Evolutionary conservation across 1,139 yeast species (phyloP).

Genomic region (Waltiozyma sp.): DNA sequence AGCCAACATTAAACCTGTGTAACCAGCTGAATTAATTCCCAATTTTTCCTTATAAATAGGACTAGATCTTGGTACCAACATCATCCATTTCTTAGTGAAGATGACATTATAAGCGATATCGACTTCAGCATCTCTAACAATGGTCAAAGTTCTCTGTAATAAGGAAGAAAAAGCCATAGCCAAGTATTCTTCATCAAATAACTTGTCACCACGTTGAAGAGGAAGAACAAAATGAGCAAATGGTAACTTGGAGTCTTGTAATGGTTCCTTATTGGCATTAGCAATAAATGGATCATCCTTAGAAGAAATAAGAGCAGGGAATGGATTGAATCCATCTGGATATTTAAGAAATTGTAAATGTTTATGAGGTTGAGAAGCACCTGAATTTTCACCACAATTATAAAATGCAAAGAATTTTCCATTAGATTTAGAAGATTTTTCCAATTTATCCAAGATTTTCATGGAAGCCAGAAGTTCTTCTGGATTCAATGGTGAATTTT

Average conservation of each 20-base stretch:
- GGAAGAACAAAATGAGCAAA: slow-evolving; percentile 77
- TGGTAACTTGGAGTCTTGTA: slow-evolving; percentile 50
- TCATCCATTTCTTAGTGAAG: slow-evolving; percentile 73
- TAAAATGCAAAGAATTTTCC: slow-evolving; percentile 62
- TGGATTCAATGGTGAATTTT: slow-evolving; percentile 60
- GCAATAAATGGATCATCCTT: slow-evolving; percentile 45
- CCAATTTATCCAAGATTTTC: slow-evolving; percentile 34
- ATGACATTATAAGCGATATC: slow-evolving; percentile 66
- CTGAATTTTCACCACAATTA: slow-evolving; percentile 80
- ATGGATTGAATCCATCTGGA: slow-evolving; percentile 49
- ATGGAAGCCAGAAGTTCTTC: slow-evolving; percentile 52
- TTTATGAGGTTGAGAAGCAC: slow-evolving; percentile 89
- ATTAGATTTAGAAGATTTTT: slow-evolving; percentile 24
- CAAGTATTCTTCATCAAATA: slow-evolving; percentile 41
- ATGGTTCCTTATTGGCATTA: slow-evolving; percentile 41
- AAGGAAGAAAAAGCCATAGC: slow-evolving; percentile 59
- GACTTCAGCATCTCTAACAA: slow-evolving; percentile 40
- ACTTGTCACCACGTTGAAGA: slow-evolving; percentile 37
- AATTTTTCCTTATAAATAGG: slow-evolving; percentile 28
- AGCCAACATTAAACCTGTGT: slow-evolving; percentile 67
- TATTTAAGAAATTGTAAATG: slow-evolving; percentile 78
- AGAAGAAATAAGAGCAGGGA: slow-evolving; percentile 44
- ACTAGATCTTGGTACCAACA: slow-evolving; percentile 70
- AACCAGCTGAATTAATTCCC: slow-evolving; percentile 74
- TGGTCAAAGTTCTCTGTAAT: slow-evolving; percentile 59